Evolutionary conservation across 352 stramenopile genomes (phyloP).

Genomic region (Thraustotheca clavata): DNA sequence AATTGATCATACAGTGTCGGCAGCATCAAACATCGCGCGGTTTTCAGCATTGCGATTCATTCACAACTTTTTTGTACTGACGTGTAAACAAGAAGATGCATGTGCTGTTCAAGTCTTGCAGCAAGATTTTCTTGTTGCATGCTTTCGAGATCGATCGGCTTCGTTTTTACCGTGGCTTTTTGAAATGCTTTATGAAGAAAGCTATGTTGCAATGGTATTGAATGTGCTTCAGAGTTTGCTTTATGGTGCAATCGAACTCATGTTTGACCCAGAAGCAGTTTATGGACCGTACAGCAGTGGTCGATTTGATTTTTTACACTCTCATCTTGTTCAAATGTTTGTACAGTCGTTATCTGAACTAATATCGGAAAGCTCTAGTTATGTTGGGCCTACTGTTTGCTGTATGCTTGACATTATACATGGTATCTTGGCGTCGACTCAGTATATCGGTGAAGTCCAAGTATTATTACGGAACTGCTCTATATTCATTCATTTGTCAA

Average conservation of each 20-base stretch:
- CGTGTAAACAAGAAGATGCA: background rate
- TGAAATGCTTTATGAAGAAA: background rate
- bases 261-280: background rate
- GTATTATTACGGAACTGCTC: slow-evolving; percentile 6
- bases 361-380: background rate
- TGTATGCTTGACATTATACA: background rate
- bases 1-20: background rate
- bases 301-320: slow-evolving; percentile 1
- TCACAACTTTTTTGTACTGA: background rate
- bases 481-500: slow-evolving; percentile 17
- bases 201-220: background rate
- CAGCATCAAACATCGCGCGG: background rate
- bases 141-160: too few species aligned
- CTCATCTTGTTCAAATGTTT: slow-evolving; percentile 11
- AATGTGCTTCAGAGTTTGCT: slow-evolving; percentile 4
- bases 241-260: background rate
- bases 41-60: background rate
- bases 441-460: background rate
- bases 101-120: too few species aligned
- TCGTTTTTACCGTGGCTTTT: slow-evolving; percentile 4
- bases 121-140: too few species aligned
- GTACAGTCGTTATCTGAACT: slow-evolving; percentile 14
- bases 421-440: background rate
- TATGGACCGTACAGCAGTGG: background rate
- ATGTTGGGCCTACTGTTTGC: background rate